Percentiles rank a stretch among this genome's conserved stretches.
phyloP scores from a whole-genome alignment of 2,329 filamentous ascomycete species.

The Cercospora canescens region DNA sequence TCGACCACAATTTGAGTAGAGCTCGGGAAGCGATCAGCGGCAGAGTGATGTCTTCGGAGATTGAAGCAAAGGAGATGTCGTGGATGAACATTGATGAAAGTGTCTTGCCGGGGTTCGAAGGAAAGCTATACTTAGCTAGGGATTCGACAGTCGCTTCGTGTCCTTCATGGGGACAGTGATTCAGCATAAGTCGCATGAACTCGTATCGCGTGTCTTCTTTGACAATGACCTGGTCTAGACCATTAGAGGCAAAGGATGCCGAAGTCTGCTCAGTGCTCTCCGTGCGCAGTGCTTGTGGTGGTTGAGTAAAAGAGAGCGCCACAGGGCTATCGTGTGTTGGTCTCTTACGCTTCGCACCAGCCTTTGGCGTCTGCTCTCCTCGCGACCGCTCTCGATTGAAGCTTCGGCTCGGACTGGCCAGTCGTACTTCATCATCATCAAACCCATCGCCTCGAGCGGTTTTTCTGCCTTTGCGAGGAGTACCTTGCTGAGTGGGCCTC shows the following conservation, averaged over 20 bases:
- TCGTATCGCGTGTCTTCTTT: constrained; percentile 27
- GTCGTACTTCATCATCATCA: constrained; percentile 62
- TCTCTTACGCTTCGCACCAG: constrained; percentile 68
- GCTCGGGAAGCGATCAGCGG: constrained; percentile 65
- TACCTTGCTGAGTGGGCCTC: constrained; percentile 23
- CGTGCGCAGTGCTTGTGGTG: constrained; percentile 19
- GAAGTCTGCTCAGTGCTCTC: constrained; percentile 24
- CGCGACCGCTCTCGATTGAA: constrained; percentile 47
- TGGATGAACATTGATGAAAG: constrained; percentile 69
- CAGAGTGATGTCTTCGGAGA: constrained; percentile 52
- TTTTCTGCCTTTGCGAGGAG: constrained; percentile 31
- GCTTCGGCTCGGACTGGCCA: constrained; percentile 39
- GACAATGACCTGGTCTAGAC: neutral
- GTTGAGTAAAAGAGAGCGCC: constrained; percentile 39
- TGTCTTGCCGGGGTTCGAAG: constrained; percentile 61
- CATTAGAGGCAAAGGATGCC: constrained; percentile 12
- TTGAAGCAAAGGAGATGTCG: constrained; percentile 58
- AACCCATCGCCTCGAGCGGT: constrained; percentile 66
- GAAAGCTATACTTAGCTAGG: constrained; percentile 64
- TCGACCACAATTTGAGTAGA: constrained; percentile 67
- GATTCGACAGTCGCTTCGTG: constrained; percentile 67
- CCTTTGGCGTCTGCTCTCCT: constrained; percentile 59
- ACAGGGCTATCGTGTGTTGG: constrained; percentile 65
- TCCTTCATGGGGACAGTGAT: constrained; percentile 58
- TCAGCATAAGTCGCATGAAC: constrained; percentile 63